A percentile compares a stretch with the other conserved stretches of the same genome.
Evolutionary conservation across 2,329 filamentous ascomycete genomes (phyloP).

Genomic region (Neofusicoccum cordaticola): DNA sequence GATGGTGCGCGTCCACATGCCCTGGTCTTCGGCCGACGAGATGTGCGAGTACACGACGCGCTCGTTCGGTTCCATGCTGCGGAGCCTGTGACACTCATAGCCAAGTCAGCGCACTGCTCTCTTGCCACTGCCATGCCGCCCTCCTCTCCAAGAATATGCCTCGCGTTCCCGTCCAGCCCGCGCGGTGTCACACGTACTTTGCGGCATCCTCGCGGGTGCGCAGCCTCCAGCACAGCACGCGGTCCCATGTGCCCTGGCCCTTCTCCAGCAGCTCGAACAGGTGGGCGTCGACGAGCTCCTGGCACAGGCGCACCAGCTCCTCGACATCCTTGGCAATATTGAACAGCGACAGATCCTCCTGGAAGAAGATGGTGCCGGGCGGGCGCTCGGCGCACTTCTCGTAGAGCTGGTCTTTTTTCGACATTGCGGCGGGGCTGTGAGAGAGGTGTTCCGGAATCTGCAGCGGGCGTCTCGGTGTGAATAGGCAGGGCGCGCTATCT

Average conservation of each 20-base stretch:
- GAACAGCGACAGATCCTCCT: slow-evolving; percentile 36
- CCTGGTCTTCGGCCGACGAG: slow-evolving; percentile 78
- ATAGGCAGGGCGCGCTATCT: neutral
- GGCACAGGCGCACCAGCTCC: slow-evolving; percentile 31
- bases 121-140: neutral
- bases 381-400: slow-evolving; percentile 35
- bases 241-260: slow-evolving; percentile 27
- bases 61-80: slow-evolving; percentile 63
- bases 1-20: slow-evolving; percentile 88
- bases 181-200: slow-evolving; percentile 26
- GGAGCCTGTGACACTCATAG: slow-evolving; percentile 29
- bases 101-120: neutral
- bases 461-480: neutral
- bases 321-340: slow-evolving; percentile 34
- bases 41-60: slow-evolving; percentile 84
- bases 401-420: slow-evolving; percentile 34
- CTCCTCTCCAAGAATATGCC: no score
- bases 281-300: slow-evolving; percentile 33
- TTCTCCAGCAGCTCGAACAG: slow-evolving; percentile 35
- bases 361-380: slow-evolving; percentile 38
- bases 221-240: slow-evolving; percentile 37
- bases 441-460: neutral
- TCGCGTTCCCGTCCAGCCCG: no score
- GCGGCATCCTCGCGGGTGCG: slow-evolving; percentile 34
- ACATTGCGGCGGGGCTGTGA: neutral